Base-by-base conservation (phyloP, 306 rosid genomes). In the Castanea crenata region DNA sequence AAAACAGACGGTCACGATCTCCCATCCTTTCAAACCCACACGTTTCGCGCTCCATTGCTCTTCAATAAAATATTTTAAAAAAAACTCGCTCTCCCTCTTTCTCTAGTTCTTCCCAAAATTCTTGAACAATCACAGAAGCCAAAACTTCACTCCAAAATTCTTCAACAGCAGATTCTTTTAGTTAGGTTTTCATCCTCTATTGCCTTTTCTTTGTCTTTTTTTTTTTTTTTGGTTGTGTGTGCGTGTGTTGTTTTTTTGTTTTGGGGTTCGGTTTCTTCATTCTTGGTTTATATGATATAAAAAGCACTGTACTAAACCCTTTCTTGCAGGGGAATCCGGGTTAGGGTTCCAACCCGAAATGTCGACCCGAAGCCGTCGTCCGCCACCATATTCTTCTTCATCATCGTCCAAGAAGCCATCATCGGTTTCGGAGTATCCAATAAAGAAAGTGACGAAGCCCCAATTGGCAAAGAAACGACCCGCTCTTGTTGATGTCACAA, bases 401-500 rank as follows among this genome's bases (percentile, higher is more conserved):
- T 63, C 87, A 23, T 83, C 85, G 1, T 76, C 80, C 65, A 87
- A 79, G 69, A 74, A 57, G 72, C 34, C 74, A 4, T 71, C 81
- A 5, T 76, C 81, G 1, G 49, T 59, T 81, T 73, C 82, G 3
- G 75, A 71, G 41, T 58, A 72, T 65, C 10, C 72, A 69, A 75
- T 35, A 77, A 80, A 80, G 78, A 87, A 80, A 78, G 71, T 67
- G n/a, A 55, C 73, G 74, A 86, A 79, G 74, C 35, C 80, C 18
- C 89, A 71, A 5, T 69, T 27, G 59, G 76, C 79, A 8, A 91
- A 78, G 86, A 89, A 87, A 80, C 91, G 88, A 35, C 76, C 91
- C 20, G 88, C 91, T 74, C 90, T 91, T 3, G 41, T 23, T 0
- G 91, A 91, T 70, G 78, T 89, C 34, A 82, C 87, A 15, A 91